Evolutionary conservation across 495 filamentous ascomycete species (phyloP).

Genomic region (Aspergillus ellipticus): DNA sequence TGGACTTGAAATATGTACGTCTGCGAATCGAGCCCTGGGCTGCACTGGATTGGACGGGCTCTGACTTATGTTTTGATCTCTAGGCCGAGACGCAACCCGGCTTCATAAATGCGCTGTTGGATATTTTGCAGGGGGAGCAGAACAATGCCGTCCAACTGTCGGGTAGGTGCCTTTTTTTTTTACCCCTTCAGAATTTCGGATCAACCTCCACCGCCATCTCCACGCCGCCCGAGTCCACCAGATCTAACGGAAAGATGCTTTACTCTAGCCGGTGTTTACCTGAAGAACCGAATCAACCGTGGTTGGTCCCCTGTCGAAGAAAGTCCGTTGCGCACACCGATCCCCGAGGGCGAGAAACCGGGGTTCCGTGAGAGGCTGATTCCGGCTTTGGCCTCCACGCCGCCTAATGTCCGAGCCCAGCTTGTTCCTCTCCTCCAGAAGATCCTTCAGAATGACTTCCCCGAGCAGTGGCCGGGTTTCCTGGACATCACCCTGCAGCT

Average conservation of each 20-base stretch:
- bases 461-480: conserved; percentile 87
- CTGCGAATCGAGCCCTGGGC: conserved; percentile 15
- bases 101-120: conserved; percentile 85
- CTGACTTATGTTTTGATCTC: conserved; percentile 9
- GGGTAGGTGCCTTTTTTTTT: conserved; percentile 50
- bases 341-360: conserved; percentile 86
- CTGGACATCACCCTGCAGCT: conserved; percentile 86
- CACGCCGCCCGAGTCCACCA: background rate
- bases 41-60: conserved; percentile 8
- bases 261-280: conserved; percentile 81
- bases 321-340: conserved; percentile 53
- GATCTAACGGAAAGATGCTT: conserved; percentile 14
- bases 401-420: conserved; percentile 77
- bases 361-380: conserved; percentile 81
- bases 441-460: conserved; percentile 93
- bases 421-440: conserved; percentile 91
- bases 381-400: conserved; percentile 78
- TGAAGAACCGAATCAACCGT: conserved; percentile 93
- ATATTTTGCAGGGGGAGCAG: conserved; percentile 85
- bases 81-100: conserved; percentile 90
- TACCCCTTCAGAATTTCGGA: conserved; percentile 10
- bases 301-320: conserved; percentile 83
- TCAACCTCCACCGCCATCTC: background rate
- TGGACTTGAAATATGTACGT: conserved; percentile 90
- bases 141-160: conserved; percentile 79